Evolutionary conservation across 306 rosid species (phyloP), one percentile per base, ranked within the genome.

Genomic region (Medicago lupulina): DNA sequence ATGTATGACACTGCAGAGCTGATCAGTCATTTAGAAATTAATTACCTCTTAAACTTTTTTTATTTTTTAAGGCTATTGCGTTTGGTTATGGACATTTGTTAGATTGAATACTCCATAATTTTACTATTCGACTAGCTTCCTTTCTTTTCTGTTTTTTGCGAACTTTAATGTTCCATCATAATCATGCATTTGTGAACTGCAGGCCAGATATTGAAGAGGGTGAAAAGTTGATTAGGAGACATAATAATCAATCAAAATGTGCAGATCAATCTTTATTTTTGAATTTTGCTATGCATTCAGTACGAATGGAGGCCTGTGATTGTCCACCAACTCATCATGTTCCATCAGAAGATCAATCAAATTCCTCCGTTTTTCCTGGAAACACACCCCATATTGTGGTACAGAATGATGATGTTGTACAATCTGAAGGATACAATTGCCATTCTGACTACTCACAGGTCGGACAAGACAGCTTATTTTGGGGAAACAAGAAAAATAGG

Each of bases 251-350:
- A 74, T 71, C 97, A 25, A 94, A 94, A 85, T 92, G 94, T 85
- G 93, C 87, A 4, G 97, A 94, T 80, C 96, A 85, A 70, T 91
- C 98, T 66, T 81, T 94, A 78, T 90, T 94, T 84, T 83, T 92
- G 76, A 94, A 94, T 77, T 94, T 94, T 74, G 98, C 98, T n/a
- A 91, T 90, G 98, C 98, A 94, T 79, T 94, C 98, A 5, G 95
- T 91, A 60, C 83, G 98, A 86, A 87, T 91, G 97, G 97, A 94
- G 85, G 98, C 98, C 82, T 94, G 98, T 82, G 98, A 94, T 87
- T 94, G 98, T 80, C 97, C 98, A 50, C 96, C 97, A 73, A 85
- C 85, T 75, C 89, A 89, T 83, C 84, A 84, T 60, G 86, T 78
- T 41, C 71, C 92, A 58, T 70, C 96, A 64, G 82, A 79, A 74